A percentile compares a stretch with the other conserved stretches of the same genome.
Evolutionary conservation across 768 basidiomycete genomes (phyloP).

Genomic region (Termitomyces sp.): DNA sequence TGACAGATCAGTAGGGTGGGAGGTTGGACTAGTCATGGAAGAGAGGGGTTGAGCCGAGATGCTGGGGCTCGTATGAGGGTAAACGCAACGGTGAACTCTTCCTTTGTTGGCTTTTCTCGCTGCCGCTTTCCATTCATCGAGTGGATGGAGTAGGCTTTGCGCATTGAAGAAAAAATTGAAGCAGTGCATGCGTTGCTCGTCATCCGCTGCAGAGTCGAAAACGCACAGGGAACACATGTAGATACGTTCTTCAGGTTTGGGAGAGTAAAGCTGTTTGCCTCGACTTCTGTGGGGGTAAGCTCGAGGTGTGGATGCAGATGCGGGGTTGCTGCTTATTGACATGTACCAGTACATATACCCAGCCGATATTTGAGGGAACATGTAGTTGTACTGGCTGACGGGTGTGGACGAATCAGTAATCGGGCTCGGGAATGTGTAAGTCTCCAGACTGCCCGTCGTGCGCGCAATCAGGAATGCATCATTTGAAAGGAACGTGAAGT

Average conservation of each 20-base stretch:
- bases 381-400: conserved; percentile 29
- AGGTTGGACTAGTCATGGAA: not conserved
- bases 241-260: conserved; percentile 42
- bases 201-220: conserved; percentile 32
- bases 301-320: conserved; percentile 35
- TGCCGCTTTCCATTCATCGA: conserved; percentile 11
- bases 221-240: conserved; percentile 45
- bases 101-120: not conserved
- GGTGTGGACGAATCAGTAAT: conserved; percentile 23
- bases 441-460: conserved; percentile 41
- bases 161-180: conserved; percentile 48
- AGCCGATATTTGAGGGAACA: conserved; percentile 36
- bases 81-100: not conserved
- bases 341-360: conserved; percentile 50
- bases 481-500: conserved; percentile 45
- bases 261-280: conserved; percentile 34
- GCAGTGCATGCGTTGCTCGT: conserved; percentile 33
- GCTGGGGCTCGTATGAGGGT: not conserved
- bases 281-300: conserved; percentile 7
- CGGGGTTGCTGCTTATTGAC: conserved; percentile 47
- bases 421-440: conserved; percentile 41
- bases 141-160: conserved; percentile 29
- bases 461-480: conserved; percentile 42
- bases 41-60: not conserved
- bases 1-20: not conserved